Evolutionary conservation across 768 basidiomycete species (phyloP).

Genomic region (Mrakia blollopis): DNA sequence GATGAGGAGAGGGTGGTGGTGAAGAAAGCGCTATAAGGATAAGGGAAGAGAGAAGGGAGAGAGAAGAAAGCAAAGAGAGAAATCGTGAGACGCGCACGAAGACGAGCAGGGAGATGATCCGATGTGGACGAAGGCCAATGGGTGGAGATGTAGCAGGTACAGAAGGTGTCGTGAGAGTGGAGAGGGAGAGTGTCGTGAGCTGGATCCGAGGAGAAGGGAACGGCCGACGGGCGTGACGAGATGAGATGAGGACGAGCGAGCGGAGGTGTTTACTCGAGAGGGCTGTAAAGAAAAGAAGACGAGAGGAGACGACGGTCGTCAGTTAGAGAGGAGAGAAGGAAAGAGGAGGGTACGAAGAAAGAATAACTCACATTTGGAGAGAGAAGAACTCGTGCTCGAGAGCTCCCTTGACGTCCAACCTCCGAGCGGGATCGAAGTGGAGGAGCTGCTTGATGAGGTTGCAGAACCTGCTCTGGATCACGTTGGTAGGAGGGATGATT

Average conservation of each 20-base stretch:
- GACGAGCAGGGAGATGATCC: neutral
- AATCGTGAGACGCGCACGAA: neutral
- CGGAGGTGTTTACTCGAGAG: neutral
- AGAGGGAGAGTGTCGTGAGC: too few species aligned
- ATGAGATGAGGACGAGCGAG: neutral
- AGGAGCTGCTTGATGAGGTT: slow-evolving; percentile 82
- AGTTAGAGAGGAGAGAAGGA: neutral
- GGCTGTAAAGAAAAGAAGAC: neutral
- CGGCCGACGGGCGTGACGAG: neutral
- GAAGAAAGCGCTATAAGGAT: neutral
- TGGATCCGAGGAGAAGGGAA: neutral
- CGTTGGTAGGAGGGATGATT: slow-evolving; percentile 55
- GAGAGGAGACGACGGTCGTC: neutral
- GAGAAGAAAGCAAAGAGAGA: neutral
- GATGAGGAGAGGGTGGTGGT: neutral
- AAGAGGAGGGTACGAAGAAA: neutral
- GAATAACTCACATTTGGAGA: slow-evolving; percentile 7
- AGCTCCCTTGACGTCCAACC: slow-evolving; percentile 82
- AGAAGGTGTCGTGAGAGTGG: neutral
- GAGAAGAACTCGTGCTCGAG: slow-evolving; percentile 80
- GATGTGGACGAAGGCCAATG: neutral
- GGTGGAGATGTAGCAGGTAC: neutral
- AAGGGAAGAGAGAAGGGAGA: neutral
- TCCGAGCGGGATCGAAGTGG: slow-evolving; percentile 80
- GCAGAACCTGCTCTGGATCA: slow-evolving; percentile 59